These are phyloP conservation scores for Geranomyces michiganensis DNA, from an alignment of 192 early-diverging fungal species.

Conservation along the genomic window DNA sequence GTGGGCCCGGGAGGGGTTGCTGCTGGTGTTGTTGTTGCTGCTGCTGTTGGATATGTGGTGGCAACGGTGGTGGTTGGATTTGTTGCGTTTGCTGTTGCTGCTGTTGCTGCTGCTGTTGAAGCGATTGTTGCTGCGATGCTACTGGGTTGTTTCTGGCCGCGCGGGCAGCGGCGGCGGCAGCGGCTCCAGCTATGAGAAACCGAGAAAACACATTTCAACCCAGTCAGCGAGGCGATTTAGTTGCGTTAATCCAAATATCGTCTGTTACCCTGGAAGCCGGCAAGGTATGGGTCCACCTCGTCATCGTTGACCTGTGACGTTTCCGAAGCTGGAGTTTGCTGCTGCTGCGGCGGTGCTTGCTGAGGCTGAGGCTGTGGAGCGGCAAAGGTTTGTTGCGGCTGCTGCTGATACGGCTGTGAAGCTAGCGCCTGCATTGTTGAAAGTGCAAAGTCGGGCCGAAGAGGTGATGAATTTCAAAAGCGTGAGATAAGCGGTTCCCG, in stretches of 20 bases:
- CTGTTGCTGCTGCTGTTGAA: slow-evolving; percentile 14
- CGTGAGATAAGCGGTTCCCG: no score
- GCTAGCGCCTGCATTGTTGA: not conserved
- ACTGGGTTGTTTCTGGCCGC: not conserved
- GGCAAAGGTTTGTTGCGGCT: not conserved
- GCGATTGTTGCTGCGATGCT: no score
- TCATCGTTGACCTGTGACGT: not conserved
- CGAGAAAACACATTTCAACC: no score
- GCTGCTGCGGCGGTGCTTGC: not conserved
- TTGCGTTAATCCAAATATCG: no score
- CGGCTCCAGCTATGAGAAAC: slow-evolving; percentile 6
- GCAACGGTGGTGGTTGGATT: slow-evolving; percentile 6
- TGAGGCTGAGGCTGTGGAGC: not conserved
- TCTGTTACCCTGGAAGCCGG: slow-evolving; percentile 30
- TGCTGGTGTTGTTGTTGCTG: slow-evolving; percentile 10
- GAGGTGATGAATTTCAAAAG: no score
- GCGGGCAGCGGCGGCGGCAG: not conserved
- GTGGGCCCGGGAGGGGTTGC: slow-evolving; percentile 3
- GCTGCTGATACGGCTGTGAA: not conserved
- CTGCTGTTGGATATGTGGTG: slow-evolving; percentile 11
- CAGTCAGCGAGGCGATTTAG: no score
- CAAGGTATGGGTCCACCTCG: slow-evolving; percentile 30
- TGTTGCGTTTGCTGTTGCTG: slow-evolving; percentile 4
- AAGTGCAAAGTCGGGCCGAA: no score
- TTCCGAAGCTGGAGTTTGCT: not conserved